Evolutionary conservation across 768 basidiomycete genomes (phyloP), one percentile per base, ranked within the genome.

Genomic region (Trametes cingulata): DNA sequence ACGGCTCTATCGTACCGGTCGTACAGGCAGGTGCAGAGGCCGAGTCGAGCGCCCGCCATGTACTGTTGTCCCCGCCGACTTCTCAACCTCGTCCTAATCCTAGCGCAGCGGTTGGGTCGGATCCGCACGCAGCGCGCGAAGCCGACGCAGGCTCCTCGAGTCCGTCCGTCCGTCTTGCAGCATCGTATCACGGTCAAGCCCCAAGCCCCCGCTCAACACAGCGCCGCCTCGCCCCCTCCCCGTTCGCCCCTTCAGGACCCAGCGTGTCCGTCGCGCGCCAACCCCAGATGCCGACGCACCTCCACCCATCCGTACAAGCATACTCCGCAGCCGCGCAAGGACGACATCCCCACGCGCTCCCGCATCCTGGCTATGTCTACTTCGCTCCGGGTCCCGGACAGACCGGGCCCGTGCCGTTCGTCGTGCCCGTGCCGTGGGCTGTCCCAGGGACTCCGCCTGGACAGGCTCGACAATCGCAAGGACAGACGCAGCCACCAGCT

Each of bases 401-500:
- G 20, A 29, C 35, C 27, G 58, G 51, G 24, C 15, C 53, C n/a
- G 45, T 61, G 9, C 60, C 64, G 7, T 39, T 61, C 42, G 40
- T 65, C 27, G 45, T 66, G 19, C 65, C 65, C 19, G 52, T 60
- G n/a, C 56, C 58, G 22, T 59, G 58, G 56, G 56, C 53, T 4
- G 52, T 46, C 3, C 55, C 63, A 0, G 58, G 52, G 6, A 52
- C 58, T 2, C 53, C 58, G 3, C 15, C 57, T 5, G 25, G 20
- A 1, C 56, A 40, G 33, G 39, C 51, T 1, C 40, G 42, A 37
- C 58, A 24, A 10, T 29, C 36, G 29, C 56, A 47, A 12, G 42
- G 27, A 24, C 33, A 60, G 42, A n/a, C n/a, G n/a, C 65, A 25
- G 49, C 64, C 15, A 52, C 65, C n/a, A 50, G 73, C 71, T 22